A percentile compares a stretch with the other conserved stretches of the same genome.
phyloP scores from a whole-genome alignment of 441 rosid genomes.

The Corymbia calophylla region DNA sequence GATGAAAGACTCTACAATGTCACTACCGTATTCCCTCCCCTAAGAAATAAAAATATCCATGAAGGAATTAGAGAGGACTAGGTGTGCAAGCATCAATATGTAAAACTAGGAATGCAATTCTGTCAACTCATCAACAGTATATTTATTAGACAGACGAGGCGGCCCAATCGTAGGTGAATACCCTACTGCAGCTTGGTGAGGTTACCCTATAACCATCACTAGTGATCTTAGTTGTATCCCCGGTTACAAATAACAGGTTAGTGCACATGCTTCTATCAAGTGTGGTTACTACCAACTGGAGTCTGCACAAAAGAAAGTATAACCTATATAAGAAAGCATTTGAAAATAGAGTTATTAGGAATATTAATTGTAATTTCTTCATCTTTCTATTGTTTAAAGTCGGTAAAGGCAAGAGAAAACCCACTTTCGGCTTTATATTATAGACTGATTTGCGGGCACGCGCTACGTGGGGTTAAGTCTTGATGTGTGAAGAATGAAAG shows the following conservation, averaged over 20 bases:
- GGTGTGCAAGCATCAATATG: not conserved
- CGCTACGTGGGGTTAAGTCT: not conserved
- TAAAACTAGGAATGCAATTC: no score
- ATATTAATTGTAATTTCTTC: not conserved
- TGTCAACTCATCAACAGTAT: no score
- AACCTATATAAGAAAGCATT: not conserved
- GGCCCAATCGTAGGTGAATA: no score
- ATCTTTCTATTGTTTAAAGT: rapidly evolving
- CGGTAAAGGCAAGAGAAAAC: not conserved
- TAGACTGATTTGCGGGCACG: rapidly evolving
- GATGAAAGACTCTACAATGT: no score
- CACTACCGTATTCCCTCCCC: no score
- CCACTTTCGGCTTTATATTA: not conserved
- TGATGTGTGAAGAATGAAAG: not conserved
- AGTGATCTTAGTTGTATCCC: no score
- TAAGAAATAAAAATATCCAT: no score
- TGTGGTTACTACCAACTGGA: not conserved
- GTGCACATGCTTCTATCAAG: not conserved
- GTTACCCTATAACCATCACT: no score
- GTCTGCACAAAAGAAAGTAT: not conserved
- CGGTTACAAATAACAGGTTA: no score
- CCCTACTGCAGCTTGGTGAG: no score
- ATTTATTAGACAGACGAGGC: no score
- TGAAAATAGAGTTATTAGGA: not conserved
- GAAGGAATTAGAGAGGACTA: no score